Percentiles rank a stretch among this genome's conserved stretches.
Evolutionary conservation across 108 stramenopile species (phyloP).

Genomic region (Cyclostephanos invisitatus): DNA sequence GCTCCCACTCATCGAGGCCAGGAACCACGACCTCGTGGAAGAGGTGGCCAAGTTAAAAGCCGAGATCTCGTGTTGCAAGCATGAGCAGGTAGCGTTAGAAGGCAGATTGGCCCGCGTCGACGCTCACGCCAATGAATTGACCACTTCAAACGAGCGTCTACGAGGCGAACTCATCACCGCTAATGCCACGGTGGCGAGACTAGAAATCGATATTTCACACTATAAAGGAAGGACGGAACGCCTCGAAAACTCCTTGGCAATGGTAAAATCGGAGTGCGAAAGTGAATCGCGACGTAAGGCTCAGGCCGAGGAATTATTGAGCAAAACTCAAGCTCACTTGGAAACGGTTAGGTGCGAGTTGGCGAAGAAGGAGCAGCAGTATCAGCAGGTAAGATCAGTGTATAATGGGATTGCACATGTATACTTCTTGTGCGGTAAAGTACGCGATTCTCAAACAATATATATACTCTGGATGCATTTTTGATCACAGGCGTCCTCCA

Average conservation of each 20-base stretch:
- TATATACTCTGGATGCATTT: too few species aligned
- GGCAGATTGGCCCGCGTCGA: slow-evolving; percentile 68
- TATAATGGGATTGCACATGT: too few species aligned
- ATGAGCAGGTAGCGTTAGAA: slow-evolving; percentile 60
- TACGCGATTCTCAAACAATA: too few species aligned
- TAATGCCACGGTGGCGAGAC: slow-evolving; percentile 62
- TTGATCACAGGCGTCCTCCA: too few species aligned
- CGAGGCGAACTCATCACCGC: slow-evolving; percentile 58
- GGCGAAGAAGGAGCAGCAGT: slow-evolving; percentile 55
- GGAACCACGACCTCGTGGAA: slow-evolving; percentile 50
- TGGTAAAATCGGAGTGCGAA: slow-evolving; percentile 52
- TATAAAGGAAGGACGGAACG: slow-evolving; percentile 59
- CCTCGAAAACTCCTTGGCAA: slow-evolving; percentile 59
- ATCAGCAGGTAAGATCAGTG: slow-evolving; percentile 41
- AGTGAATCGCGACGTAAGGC: slow-evolving; percentile 50
- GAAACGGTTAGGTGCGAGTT: slow-evolving; percentile 54
- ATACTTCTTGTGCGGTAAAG: too few species aligned
- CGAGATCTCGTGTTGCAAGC: slow-evolving; percentile 44
- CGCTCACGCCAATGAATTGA: slow-evolving; percentile 59
- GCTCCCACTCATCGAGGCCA: slow-evolving; percentile 55
- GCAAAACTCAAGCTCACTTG: slow-evolving; percentile 56
- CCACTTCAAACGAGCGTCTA: slow-evolving; percentile 55
- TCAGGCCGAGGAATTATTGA: slow-evolving; percentile 57
- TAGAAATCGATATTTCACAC: slow-evolving; percentile 63
- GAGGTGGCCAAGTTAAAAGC: slow-evolving; percentile 58